Percentiles rank a stretch among this genome's conserved stretches.
phyloP scores from a whole-genome alignment of 371 early-diverging fungal genomes.

The Mucor velutinosus region DNA sequence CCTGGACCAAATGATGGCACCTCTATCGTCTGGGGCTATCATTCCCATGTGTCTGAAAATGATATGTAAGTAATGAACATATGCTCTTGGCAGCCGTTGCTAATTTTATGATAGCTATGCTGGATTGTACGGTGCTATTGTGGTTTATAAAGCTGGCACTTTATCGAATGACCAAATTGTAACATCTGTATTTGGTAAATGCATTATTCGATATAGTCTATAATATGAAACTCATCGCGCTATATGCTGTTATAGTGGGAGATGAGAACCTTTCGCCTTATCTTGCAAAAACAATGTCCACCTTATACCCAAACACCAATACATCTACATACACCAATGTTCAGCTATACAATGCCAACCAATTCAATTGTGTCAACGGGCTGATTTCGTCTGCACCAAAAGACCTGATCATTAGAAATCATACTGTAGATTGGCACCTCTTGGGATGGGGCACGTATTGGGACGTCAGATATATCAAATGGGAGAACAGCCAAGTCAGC shows the following conservation, averaged over 20 bases:
- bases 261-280: conserved; percentile 48
- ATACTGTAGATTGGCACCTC: conserved; percentile 37
- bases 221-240: not conserved
- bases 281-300: conserved; percentile 27
- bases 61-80: conserved; percentile 35
- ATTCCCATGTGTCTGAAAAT: conserved; percentile 49
- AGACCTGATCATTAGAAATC: conserved; percentile 24
- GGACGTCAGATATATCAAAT: conserved; percentile 34
- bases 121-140: conserved; percentile 52
- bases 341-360: conserved; percentile 15
- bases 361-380: conserved; percentile 42
- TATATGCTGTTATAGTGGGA: conserved; percentile 16
- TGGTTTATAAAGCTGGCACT: conserved; percentile 44
- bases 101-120: conserved; percentile 27
- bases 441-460: conserved; percentile 46
- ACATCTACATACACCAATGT: not conserved
- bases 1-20: conserved; percentile 51
- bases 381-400: conserved; percentile 26
- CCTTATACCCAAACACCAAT: conserved; percentile 11
- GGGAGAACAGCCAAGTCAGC: conserved; percentile 27
- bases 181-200: conserved; percentile 41
- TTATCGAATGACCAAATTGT: conserved; percentile 37
- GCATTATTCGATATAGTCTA: not conserved
- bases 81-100: not conserved
- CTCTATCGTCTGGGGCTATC: conserved; percentile 54